A percentile compares a stretch with the other conserved stretches of the same genome.
These are phyloP conservation scores for Phaeophleospora eucalypticola DNA, from an alignment of 2,329 filamentous ascomycete genomes.

Conservation along the genomic window DNA sequence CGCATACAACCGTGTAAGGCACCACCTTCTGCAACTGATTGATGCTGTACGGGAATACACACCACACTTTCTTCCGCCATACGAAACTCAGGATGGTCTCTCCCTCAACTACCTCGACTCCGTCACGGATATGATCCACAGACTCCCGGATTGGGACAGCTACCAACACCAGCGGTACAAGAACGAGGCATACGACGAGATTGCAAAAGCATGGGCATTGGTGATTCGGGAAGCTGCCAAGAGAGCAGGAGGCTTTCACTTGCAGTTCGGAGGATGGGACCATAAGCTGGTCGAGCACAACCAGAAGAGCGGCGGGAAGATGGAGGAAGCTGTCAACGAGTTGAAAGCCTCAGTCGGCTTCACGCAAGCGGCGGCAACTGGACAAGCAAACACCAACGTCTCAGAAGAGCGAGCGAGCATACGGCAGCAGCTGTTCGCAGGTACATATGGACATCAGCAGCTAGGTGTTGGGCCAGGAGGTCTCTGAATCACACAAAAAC, in stretches of 20 bases:
- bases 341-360: slow-evolving; percentile 66
- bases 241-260: slow-evolving; percentile 79
- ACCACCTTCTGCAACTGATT: slow-evolving; percentile 72
- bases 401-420: slow-evolving; percentile 43
- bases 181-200: slow-evolving; percentile 92
- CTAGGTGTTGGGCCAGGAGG: slow-evolving; percentile 47
- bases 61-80: slow-evolving; percentile 88
- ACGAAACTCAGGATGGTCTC: slow-evolving; percentile 75
- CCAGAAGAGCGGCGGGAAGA: slow-evolving; percentile 74
- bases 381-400: slow-evolving; percentile 21
- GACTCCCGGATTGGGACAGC: slow-evolving; percentile 85
- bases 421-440: slow-evolving; percentile 43
- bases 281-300: slow-evolving; percentile 83
- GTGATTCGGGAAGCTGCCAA: slow-evolving; percentile 90
- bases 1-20: slow-evolving; percentile 86
- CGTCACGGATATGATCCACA: slow-evolving; percentile 84
- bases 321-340: slow-evolving; percentile 74
- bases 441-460: slow-evolving; percentile 48
- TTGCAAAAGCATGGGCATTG: slow-evolving; percentile 86
- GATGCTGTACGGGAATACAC: slow-evolving; percentile 93
- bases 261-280: slow-evolving; percentile 92
- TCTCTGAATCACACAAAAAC: slow-evolving; percentile 5
- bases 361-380: slow-evolving; percentile 55
- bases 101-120: slow-evolving; percentile 86
- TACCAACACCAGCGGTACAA: slow-evolving; percentile 88